These are phyloP conservation scores for Eimeria brunetti DNA, from an alignment of 169 alveolate species.

Conservation along the genomic window DNA sequence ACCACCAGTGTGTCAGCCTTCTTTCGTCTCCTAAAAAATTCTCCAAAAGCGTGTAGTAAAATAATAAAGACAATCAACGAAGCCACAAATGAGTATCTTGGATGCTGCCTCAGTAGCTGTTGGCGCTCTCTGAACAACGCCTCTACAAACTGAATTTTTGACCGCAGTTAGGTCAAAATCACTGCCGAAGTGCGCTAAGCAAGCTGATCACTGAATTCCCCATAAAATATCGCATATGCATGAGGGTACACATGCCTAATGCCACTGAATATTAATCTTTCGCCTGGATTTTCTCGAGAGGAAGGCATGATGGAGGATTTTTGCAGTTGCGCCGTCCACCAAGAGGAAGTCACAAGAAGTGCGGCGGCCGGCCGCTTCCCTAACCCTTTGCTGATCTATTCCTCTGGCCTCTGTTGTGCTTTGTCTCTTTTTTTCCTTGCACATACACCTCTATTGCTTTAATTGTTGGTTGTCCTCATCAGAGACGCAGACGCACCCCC, in stretches of 20 bases:
- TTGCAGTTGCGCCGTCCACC: background rate
- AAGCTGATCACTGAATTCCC: background rate
- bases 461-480: background rate
- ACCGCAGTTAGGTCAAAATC: background rate
- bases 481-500: background rate
- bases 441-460: background rate
- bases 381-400: background rate
- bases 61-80: background rate
- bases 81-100: background rate
- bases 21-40: slow-evolving; percentile 18
- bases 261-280: background rate
- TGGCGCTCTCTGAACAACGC: slow-evolving; percentile 31
- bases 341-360: background rate
- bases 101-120: background rate
- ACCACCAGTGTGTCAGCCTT: slow-evolving; percentile 46
- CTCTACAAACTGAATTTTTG: background rate
- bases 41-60: slow-evolving; percentile 1
- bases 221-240: background rate
- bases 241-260: background rate
- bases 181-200: background rate
- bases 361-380: background rate
- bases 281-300: background rate
- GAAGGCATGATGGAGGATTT: background rate
- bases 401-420: background rate
- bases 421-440: background rate